Evolutionary conservation across 2,329 filamentous ascomycete genomes (phyloP).

Genomic region (Fusarium miscanthi): DNA sequence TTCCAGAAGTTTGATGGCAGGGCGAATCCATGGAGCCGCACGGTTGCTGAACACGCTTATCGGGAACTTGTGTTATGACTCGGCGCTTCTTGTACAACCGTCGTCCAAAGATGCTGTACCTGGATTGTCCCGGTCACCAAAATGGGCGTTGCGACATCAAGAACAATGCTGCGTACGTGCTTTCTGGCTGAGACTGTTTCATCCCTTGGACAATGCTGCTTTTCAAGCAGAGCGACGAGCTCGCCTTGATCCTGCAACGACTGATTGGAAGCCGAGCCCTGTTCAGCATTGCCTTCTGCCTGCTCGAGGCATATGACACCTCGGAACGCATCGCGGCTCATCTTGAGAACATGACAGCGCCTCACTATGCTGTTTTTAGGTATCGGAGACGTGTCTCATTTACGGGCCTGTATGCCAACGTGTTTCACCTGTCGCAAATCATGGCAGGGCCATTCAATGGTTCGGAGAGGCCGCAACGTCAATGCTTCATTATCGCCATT

Average conservation of each 20-base stretch:
- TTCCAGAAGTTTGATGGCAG: conserved; percentile 47
- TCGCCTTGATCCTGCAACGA: conserved; percentile 35
- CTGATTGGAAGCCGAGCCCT: conserved; percentile 20
- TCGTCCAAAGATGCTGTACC: conserved; percentile 19
- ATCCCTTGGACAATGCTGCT: conserved; percentile 29
- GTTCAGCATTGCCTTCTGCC: conserved; percentile 13
- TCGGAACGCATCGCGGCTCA: conserved; percentile 32
- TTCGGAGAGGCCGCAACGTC: conserved; percentile 35
- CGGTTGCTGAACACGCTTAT: conserved; percentile 33
- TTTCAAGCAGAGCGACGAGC: conserved; percentile 14
- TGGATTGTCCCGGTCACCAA: conserved; percentile 34
- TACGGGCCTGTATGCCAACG: conserved; percentile 36
- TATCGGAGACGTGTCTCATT: conserved; percentile 37
- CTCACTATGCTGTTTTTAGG: conserved; percentile 28
- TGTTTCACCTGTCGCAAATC: conserved; percentile 40
- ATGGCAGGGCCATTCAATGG: conserved; percentile 22
- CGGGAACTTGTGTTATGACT: conserved; percentile 21
- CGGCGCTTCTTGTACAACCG: conserved; percentile 21
- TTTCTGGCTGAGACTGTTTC: conserved; percentile 42
- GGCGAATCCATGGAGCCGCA: conserved; percentile 43
- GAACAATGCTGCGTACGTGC: conserved; percentile 27
- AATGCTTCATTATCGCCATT: conserved; percentile 27
- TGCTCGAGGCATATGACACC: conserved; percentile 36
- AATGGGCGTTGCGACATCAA: conserved; percentile 32
- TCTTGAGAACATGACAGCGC: conserved; percentile 32